These are phyloP conservation scores for Ophiocordyceps unilateralis DNA, from an alignment of 2,329 filamentous ascomycete genomes.

Conservation along the genomic window DNA sequence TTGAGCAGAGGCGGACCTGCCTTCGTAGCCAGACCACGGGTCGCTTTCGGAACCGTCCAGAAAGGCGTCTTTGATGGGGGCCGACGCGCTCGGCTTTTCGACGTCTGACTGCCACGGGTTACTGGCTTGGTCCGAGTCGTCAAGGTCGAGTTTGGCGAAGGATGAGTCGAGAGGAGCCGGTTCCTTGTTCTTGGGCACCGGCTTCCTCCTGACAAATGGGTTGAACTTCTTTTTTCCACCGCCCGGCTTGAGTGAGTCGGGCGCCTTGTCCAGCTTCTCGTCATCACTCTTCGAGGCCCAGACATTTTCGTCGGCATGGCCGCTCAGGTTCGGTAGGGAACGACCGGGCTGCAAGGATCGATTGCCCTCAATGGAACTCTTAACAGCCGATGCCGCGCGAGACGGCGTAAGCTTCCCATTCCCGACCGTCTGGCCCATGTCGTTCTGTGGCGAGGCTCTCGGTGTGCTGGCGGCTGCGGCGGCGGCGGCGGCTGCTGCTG, in stretches of 20 bases:
- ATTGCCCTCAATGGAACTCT: background rate
- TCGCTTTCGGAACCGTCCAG: conserved; percentile 12
- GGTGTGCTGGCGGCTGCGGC: background rate
- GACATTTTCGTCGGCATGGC: conserved; percentile 13
- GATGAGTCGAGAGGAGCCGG: conserved; percentile 15
- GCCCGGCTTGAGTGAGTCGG: conserved; percentile 16
- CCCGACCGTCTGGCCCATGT: conserved; percentile 7
- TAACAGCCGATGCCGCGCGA: background rate
- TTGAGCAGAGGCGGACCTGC: conserved; percentile 12
- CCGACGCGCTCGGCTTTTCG: conserved; percentile 6
- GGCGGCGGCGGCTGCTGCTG: background rate
- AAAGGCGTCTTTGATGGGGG: conserved; percentile 5
- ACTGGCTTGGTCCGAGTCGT: conserved; percentile 20
- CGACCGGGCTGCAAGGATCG: conserved; percentile 15
- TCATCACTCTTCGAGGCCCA: conserved; percentile 10
- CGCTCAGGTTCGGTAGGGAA: conserved; percentile 4
- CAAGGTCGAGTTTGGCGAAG: conserved; percentile 24
- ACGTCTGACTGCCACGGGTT: conserved; percentile 16
- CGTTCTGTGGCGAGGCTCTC: conserved; percentile 2
- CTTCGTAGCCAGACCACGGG: conserved; percentile 9
- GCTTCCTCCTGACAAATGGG: conserved; percentile 33
- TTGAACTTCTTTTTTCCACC: conserved; percentile 26
- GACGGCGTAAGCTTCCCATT: conserved; percentile 10
- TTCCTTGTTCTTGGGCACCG: conserved; percentile 3
- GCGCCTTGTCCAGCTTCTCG: conserved; percentile 8